Percentiles rank a stretch among this genome's conserved stretches.
These are phyloP conservation scores for Mayamaea pseudoterrestris DNA, from an alignment of 108 stramenopile species.

Conservation along the genomic window DNA sequence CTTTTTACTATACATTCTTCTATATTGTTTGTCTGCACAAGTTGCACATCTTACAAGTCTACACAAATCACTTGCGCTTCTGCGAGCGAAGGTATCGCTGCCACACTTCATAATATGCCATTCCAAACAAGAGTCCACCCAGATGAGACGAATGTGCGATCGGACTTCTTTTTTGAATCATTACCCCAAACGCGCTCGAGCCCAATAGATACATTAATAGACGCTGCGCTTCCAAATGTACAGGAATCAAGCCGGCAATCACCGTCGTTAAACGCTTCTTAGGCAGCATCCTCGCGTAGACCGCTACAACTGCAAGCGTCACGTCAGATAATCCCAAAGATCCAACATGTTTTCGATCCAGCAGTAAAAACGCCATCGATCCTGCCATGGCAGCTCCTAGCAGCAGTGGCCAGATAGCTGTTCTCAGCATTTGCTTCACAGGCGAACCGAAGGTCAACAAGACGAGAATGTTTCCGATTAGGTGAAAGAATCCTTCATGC, in stretches of 20 bases:
- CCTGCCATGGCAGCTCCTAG: conserved; percentile 28
- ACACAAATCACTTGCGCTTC: too few relatives aligned
- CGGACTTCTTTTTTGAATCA: conserved; percentile 9
- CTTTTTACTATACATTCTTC: too few relatives aligned
- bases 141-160: conserved; percentile 62
- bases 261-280: conserved; percentile 27
- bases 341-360: conserved; percentile 10
- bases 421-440: conserved; percentile 2
- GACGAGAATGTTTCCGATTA: conserved; percentile 42
- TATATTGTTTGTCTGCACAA: too few relatives aligned
- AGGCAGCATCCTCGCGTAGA: conserved; percentile 37
- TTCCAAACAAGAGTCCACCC: conserved; percentile 62
- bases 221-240: conserved; percentile 36
- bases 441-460: conserved; percentile 38
- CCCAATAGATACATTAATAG: conserved; percentile 27
- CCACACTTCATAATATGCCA: conserved; percentile 43
- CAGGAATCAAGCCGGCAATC: conserved; percentile 38
- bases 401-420: conserved; percentile 39
- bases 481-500: conserved; percentile 40
- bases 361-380: conserved; percentile 22
- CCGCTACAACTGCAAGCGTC: conserved; percentile 45
- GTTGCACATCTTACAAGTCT: too few relatives aligned
- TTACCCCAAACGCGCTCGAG: conserved; percentile 27
- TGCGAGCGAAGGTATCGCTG: too few relatives aligned
- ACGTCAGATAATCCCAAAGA: conserved; percentile 55